These are phyloP conservation scores for Keithomyces neogunnii DNA, from an alignment of 2,329 filamentous ascomycete genomes.

Conservation along the genomic window DNA sequence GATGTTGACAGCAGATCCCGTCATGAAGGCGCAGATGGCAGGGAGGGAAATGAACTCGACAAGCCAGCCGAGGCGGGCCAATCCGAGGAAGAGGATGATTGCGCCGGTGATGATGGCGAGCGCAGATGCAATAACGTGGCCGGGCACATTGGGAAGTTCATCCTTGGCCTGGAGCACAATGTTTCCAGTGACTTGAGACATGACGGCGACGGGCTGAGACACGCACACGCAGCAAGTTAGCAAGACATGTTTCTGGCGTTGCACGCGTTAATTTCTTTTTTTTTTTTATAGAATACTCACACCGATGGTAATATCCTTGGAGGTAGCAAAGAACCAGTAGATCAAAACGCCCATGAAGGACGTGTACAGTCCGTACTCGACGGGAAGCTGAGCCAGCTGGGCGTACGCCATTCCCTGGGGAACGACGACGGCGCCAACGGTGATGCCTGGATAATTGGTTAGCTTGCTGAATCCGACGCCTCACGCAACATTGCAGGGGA, in stretches of 20 bases:
- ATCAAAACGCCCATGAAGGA: slow-evolving; percentile 93
- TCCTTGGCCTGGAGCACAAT: slow-evolving; percentile 33
- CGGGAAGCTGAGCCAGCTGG: slow-evolving; percentile 35
- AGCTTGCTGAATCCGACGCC: slow-evolving; percentile 3
- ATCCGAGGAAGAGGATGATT: slow-evolving; percentile 40
- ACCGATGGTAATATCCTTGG: slow-evolving; percentile 82
- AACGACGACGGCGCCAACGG: slow-evolving; percentile 45
- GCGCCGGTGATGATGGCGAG: slow-evolving; percentile 39
- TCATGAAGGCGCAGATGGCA: slow-evolving; percentile 47
- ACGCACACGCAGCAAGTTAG: slow-evolving; percentile 9
- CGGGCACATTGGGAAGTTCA: slow-evolving; percentile 27
- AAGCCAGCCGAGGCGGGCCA: slow-evolving; percentile 43
- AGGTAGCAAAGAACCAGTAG: slow-evolving; percentile 98
- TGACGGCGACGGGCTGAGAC: slow-evolving; percentile 42
- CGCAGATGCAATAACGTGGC: slow-evolving; percentile 37
- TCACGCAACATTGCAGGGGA: background rate
- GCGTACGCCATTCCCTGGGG: slow-evolving; percentile 48
- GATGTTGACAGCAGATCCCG: slow-evolving; percentile 43
- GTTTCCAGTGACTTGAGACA: slow-evolving; percentile 43
- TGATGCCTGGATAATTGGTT: slow-evolving; percentile 24
- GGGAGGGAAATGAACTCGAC: slow-evolving; percentile 46
- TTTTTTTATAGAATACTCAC: slow-evolving; percentile 35
- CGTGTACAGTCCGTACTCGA: slow-evolving; percentile 49
- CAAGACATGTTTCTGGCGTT: background rate
- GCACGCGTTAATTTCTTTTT: background rate